Conservation (phyloP, 2,329 filamentous ascomycete genomes). For the Rutstroemia sp. region DNA sequence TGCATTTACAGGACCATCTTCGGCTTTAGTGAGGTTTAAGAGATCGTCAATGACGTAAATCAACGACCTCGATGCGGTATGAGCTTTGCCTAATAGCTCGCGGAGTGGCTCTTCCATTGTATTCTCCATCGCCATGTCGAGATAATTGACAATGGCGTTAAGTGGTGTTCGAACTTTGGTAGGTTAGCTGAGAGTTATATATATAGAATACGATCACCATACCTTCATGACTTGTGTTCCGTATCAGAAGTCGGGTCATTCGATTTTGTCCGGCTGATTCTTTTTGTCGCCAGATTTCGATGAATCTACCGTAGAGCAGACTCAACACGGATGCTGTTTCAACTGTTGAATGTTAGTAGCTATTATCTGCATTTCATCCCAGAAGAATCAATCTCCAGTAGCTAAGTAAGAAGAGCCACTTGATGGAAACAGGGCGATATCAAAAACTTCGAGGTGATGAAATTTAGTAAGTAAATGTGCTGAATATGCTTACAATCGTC, state of each 20-base stretch:
- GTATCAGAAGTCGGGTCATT: constrained; percentile 59
- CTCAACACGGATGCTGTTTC: constrained; percentile 85
- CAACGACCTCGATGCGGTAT: constrained; percentile 85
- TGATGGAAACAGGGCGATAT: too few relatives aligned
- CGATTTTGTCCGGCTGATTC: constrained; percentile 78
- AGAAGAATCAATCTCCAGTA: too few relatives aligned
- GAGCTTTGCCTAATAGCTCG: constrained; percentile 75
- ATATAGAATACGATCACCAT: neutral
- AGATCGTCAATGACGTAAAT: constrained; percentile 94
- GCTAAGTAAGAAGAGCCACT: too few relatives aligned
- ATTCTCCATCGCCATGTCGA: constrained; percentile 84
- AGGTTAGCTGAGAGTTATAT: neutral
- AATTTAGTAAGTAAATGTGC: neutral
- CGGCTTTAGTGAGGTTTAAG: constrained; percentile 79
- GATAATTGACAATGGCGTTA: constrained; percentile 90
- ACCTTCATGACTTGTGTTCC: constrained; percentile 50
- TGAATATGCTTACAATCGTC: constrained; percentile 45
- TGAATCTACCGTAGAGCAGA: constrained; percentile 77
- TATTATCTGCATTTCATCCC: too few relatives aligned
- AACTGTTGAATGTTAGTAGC: constrained; percentile 32
- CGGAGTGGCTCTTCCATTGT: constrained; percentile 71
- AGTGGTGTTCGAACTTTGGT: constrained; percentile 67
- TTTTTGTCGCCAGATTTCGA: constrained; percentile 88
- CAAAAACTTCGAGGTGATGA: too few relatives aligned
- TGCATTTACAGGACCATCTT: constrained; percentile 70